These are phyloP conservation scores for Chlorella sp. DNA, from an alignment of 139 green algal species.

Conservation along the genomic window DNA sequence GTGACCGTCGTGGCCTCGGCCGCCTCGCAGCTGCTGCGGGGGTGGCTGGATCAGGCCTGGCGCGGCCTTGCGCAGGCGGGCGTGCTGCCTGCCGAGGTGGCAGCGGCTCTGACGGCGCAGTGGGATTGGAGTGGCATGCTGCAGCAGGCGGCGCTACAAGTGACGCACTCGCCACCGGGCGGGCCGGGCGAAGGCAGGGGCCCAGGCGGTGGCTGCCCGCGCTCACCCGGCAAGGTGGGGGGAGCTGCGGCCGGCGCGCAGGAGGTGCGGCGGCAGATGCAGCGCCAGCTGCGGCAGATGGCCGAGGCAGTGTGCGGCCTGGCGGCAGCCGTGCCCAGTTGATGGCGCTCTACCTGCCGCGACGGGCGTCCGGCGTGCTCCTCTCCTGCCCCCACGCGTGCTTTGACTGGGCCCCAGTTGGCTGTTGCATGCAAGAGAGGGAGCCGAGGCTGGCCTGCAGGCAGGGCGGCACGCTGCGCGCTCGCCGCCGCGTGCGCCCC, in stretches of 20 bases:
- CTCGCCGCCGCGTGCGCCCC: no score
- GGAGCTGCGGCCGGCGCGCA: not conserved
- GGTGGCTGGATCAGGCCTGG: not conserved
- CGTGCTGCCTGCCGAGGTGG: not conserved
- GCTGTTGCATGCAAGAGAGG: no score
- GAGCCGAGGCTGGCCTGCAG: no score
- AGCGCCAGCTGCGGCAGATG: conserved; percentile 11
- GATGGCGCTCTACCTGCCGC: no score
- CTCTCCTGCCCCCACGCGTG: no score
- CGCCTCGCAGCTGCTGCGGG: not conserved
- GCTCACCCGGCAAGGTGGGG: no score
- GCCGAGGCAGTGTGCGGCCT: no score
- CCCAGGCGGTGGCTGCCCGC: no score
- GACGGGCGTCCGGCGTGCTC: no score
- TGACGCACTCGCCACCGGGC: not conserved
- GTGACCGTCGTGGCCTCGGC: not conserved
- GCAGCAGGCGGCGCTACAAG: conserved; percentile 2
- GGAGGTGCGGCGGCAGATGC: conserved; percentile 3
- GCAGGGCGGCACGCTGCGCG: no score
- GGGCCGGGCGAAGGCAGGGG: not conserved
- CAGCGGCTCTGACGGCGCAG: not conserved
- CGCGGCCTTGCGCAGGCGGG: not conserved
- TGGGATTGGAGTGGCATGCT: conserved; percentile 19
- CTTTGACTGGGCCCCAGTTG: no score
- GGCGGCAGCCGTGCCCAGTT: no score